Evolutionary conservation across 768 basidiomycete genomes (phyloP).

Genomic region (Lyophyllum semitale): DNA sequence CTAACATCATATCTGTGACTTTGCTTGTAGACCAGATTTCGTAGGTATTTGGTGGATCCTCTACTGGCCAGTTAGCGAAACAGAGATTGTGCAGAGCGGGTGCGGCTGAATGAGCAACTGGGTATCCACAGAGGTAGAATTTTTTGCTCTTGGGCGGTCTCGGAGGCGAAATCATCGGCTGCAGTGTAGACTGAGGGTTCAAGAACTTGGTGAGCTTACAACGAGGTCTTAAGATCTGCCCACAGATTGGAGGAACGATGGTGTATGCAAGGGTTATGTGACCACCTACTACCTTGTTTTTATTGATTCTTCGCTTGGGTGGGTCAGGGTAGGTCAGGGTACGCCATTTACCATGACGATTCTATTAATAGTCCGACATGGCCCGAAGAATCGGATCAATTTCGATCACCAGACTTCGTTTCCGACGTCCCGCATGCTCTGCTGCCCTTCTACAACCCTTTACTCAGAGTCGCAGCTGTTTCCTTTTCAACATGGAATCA

Average conservation of each 20-base stretch:
- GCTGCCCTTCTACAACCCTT: neutral
- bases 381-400: neutral
- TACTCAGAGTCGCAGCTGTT: neutral
- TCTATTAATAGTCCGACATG: neutral
- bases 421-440: neutral
- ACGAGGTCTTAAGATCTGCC: no score
- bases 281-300: no score
- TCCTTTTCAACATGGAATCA: neutral
- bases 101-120: conserved; percentile 34
- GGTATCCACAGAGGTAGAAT: conserved; percentile 34
- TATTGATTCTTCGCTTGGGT: no score
- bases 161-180: neutral
- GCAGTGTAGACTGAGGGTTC: neutral
- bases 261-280: no score
- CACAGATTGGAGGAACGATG: no score
- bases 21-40: conserved; percentile 33
- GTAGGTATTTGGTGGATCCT: conserved; percentile 21
- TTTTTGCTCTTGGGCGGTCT: conserved; percentile 12
- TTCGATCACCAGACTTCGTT: neutral
- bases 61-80: conserved; percentile 23
- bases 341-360: no score
- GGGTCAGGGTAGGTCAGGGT: no score
- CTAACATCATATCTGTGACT: conserved; percentile 29
- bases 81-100: conserved; percentile 33
- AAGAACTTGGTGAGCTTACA: neutral